Evolutionary conservation across 73 alveolate species (phyloP).

Genomic region (Paramecium tetraurelia): DNA sequence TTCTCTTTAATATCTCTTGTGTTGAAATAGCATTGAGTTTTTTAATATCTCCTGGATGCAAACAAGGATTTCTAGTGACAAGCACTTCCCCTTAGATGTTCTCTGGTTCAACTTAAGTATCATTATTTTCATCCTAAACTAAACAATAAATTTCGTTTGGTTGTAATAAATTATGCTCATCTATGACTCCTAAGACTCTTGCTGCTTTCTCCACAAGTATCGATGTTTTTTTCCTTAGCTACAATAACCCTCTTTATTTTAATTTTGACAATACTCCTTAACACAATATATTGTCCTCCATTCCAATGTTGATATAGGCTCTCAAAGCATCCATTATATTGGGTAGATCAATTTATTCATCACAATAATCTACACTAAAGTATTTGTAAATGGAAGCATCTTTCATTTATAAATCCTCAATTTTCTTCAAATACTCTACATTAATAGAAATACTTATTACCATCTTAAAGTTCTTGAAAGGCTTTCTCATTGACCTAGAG

Average conservation of each 20-base stretch:
- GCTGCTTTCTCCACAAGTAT: conserved; percentile 61
- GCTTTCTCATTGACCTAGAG: conserved; percentile 66
- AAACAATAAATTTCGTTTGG: conserved; percentile 77
- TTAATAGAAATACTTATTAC: neutral
- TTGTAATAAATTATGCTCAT: conserved; percentile 82
- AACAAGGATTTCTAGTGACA: conserved; percentile 95
- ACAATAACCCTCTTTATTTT: conserved; percentile 42
- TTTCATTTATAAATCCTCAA: conserved; percentile 66
- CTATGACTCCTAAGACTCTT: conserved; percentile 90
- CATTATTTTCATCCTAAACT: neutral
- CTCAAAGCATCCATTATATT: neutral
- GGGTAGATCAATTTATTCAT: neutral
- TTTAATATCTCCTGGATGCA: conserved; percentile 98
- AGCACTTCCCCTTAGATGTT: conserved; percentile 83
- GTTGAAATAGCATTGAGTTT: conserved; percentile 80
- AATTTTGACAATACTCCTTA: conserved; percentile 32
- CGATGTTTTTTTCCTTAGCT: conserved; percentile 52
- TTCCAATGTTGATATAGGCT: neutral
- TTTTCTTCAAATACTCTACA: conserved; percentile 59
- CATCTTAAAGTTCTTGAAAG: conserved; percentile 67
- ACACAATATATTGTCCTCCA: conserved; percentile 28
- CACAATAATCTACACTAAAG: conserved; percentile 44
- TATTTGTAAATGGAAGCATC: conserved; percentile 54
- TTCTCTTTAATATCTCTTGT: conserved; percentile 28
- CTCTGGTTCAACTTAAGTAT: neutral